A percentile compares a stretch with the other conserved stretches of the same genome.
phyloP scores from a whole-genome alignment of 179 eudicot species.

The Amaranthus tricolor region DNA sequence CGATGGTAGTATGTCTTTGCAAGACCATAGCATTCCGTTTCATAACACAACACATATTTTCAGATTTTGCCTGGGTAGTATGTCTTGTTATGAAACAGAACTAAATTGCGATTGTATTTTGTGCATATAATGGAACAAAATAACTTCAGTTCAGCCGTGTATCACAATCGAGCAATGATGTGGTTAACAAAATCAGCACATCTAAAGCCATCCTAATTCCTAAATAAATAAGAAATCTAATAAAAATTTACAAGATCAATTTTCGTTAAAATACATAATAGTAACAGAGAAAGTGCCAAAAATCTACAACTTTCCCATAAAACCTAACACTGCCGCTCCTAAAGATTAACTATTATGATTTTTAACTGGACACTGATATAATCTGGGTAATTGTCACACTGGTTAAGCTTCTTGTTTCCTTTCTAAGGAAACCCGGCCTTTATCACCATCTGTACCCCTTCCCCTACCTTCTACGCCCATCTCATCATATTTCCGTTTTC shows the following conservation, averaged over 20 bases:
- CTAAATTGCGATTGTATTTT: no score
- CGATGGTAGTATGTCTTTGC: no score
- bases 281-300: conserved; percentile 6
- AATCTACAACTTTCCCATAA: conserved; percentile 28
- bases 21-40: no score
- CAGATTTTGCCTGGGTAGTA: no score
- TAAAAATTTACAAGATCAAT: conserved; percentile 25
- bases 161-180: no score
- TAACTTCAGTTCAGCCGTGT: no score
- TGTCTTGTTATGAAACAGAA: no score
- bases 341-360: conserved; percentile 18
- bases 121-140: no score
- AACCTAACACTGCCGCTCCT: conserved; percentile 16
- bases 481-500: conserved; percentile 41
- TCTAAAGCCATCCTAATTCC: conserved; percentile 13
- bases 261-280: conserved; percentile 21
- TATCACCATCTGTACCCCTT: conserved; percentile 36
- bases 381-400: conserved; percentile 20
- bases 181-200: conserved; percentile 5
- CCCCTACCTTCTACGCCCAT: conserved; percentile 40
- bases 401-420: conserved; percentile 37
- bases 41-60: no score
- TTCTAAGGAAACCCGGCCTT: conserved; percentile 35
- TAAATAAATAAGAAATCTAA: conserved; percentile 19
- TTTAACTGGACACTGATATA: conserved; percentile 38